A percentile compares a stretch with the other conserved stretches of the same genome.
Evolutionary conservation across 805 yeast genomes (phyloP).

Genomic region (Sugiyamaella qingdaonensis): DNA sequence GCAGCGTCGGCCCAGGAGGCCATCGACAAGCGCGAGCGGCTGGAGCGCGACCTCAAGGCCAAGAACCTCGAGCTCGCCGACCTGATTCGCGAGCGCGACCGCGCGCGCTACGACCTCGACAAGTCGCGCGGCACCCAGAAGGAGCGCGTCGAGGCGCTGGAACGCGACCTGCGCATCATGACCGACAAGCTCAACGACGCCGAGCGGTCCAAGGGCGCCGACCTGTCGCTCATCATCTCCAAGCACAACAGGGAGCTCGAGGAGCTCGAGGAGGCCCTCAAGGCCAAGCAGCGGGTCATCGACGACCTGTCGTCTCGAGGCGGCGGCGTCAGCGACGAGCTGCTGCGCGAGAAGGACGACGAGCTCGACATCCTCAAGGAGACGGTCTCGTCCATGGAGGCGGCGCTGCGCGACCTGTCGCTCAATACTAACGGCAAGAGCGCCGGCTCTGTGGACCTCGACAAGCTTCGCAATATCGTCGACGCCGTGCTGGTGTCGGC

Average conservation of each 20-base stretch:
- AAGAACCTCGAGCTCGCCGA: constrained; percentile 87
- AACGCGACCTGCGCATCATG: constrained; percentile 59
- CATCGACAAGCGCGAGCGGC: constrained; percentile 71
- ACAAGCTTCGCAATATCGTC: constrained; percentile 46
- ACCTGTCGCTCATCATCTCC: constrained; percentile 53
- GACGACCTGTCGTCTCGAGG: constrained; percentile 29
- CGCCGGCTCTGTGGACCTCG: constrained; percentile 37
- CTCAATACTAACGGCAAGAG: constrained; percentile 44
- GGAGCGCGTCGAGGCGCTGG: constrained; percentile 60
- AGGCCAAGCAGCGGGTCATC: constrained; percentile 31
- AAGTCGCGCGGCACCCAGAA: constrained; percentile 60
- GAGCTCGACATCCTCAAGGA: constrained; percentile 77
- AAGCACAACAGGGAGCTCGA: constrained; percentile 63
- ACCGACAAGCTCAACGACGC: constrained; percentile 54
- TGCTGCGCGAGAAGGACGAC: constrained; percentile 64
- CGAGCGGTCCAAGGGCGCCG: constrained; percentile 61
- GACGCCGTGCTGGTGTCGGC: constrained; percentile 71
- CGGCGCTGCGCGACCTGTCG: constrained; percentile 53
- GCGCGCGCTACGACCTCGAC: constrained; percentile 80
- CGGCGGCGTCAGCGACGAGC: constrained; percentile 28
- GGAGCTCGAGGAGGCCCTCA: constrained; percentile 41
- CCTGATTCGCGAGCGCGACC: constrained; percentile 80
- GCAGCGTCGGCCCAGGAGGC: constrained; percentile 90
- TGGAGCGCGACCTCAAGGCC: constrained; percentile 77
- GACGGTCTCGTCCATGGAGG: constrained; percentile 55